Base-by-base conservation (phyloP, 257 asterid genomes). In the Primulina huaijiensis region DNA sequence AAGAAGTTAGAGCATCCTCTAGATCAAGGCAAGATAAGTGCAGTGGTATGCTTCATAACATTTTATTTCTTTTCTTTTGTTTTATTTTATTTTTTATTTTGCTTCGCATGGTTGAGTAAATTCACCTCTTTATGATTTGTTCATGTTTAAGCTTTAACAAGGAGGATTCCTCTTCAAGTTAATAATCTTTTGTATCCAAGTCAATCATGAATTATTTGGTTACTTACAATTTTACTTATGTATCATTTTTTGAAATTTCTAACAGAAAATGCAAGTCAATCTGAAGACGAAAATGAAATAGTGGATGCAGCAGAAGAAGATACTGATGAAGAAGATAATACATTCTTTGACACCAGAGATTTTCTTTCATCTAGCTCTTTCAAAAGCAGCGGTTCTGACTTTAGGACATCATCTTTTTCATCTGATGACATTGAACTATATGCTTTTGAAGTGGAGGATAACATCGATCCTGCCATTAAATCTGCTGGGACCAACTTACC, bases 281-380 rank as follows among this genome's bases (percentile, higher is more conserved):
- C 97, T 10, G 99, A 89, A 66, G 94, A 83, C 84, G 99, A 87
- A 72, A 86, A 83, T 77, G 97, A 89, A 81, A 89, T 95, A 78
- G 95, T 68, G 50, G 98, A 79, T 79, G 95, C 80, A n/a, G 96
- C 87, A 21, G 98, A 88, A 71, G 98, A 86, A 70, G 96, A 89
- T 72, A 87, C 96, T 4, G 99, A 93, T 83, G 97, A 90, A 76
- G 99, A 93, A 82, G 97, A 93, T 67, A 87, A 85, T 38, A 75
- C 90, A 30, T 93, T 93, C 78, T 93, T 93, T 64, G 99, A 93
- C 79, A 93, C 99, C 68, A 82, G 74, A 64, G 99, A 93, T 76
- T 89, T 93, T 73, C 92, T 93, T 73, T 90, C 99, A 43, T 87
- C 97, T 50, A 75, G 95, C 78, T 93, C 99, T 69, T 83, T 89